Base-by-base conservation (phyloP, 2,329 filamentous ascomycete genomes). In the Amphichorda felina region DNA sequence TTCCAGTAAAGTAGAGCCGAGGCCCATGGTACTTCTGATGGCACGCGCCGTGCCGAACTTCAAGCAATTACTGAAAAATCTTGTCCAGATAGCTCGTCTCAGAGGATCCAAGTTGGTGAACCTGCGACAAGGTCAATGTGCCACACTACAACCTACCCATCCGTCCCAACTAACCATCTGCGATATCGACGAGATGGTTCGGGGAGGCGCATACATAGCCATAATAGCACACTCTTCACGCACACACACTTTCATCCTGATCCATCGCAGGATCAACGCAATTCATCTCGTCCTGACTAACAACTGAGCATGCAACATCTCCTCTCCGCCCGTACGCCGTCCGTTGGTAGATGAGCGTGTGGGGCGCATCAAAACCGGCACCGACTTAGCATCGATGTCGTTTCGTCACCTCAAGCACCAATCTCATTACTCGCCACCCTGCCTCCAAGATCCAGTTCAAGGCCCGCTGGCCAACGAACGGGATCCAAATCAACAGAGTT, bases 271-370 rank as follows among this genome's bases (percentile, higher is more conserved):
- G 50, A 45, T 54, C 51, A 54, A 55, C 53, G 46, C 50, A 51
- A 45, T 54, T 53, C 53, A 51, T 54, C 51, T 55, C 52, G 48
- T 54, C 53, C 49, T 54, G 53, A 50, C 53, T 57, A 57, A 49
- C 54, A 53, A 53, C 50, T 45, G 44, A 48, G 45, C 47, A 50
- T 27, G 22, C 29, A 25, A 32, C 28, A 32, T 10, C 21, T 21
- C 9, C 8, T 19, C 30, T 17, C 30, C 11, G 21, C 5, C 30
- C 21, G 8, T 11, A 35, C 7, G 8, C 11, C 24, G 10, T n/a
- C 26, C 32, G 9, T 15, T 8, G 21, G n/a, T n/a, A n/a, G n/a
- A n/a, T n/a, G n/a, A n/a, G 18, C 32, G n/a, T 34, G 32, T 24
- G 18, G n/a, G n/a, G 13, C 25, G 4, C 17, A 15, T 15, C 25